A percentile compares a stretch with the other conserved stretches of the same genome.
Conservation (phyloP, 768 basidiomycete species). For the Piloderma croceum region DNA sequence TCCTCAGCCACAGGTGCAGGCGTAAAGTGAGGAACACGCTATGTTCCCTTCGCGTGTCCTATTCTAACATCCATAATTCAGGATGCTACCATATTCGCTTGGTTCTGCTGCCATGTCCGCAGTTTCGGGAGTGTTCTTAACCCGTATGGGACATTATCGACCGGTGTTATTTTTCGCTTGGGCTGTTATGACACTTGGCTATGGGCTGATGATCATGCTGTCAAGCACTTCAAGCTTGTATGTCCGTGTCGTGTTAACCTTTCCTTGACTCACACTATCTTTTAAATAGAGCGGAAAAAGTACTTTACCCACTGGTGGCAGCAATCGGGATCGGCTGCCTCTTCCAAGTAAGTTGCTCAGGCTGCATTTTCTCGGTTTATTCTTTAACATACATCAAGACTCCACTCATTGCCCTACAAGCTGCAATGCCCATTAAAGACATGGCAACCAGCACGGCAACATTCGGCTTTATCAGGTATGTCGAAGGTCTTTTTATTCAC, state of each 20-base stretch:
- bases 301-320: slow-evolving; percentile 61
- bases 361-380: neutral
- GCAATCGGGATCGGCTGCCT: slow-evolving; percentile 60
- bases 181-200: slow-evolving; percentile 53
- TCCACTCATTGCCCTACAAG: slow-evolving; percentile 71
- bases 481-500: neutral
- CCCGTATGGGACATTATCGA: slow-evolving; percentile 55
- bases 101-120: slow-evolving; percentile 51
- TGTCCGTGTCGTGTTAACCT: too few relatives aligned
- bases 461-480: slow-evolving; percentile 64
- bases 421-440: slow-evolving; percentile 82
- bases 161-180: slow-evolving; percentile 58
- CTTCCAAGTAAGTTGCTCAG: slow-evolving; percentile 46
- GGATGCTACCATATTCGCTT: slow-evolving; percentile 73
- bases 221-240: slow-evolving; percentile 50
- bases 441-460: slow-evolving; percentile 79
- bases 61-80: slow-evolving; percentile 19
- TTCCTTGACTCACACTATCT: too few relatives aligned
- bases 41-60: neutral
- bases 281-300: slow-evolving; percentile 49
- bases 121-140: slow-evolving; percentile 50
- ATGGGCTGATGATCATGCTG: slow-evolving; percentile 69
- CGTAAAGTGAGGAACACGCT: slow-evolving; percentile 34
- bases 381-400: slow-evolving; percentile 29
- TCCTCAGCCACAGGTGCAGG: slow-evolving; percentile 68